Base-by-base conservation (phyloP, 768 basidiomycete species). In the Trametes punicea region DNA sequence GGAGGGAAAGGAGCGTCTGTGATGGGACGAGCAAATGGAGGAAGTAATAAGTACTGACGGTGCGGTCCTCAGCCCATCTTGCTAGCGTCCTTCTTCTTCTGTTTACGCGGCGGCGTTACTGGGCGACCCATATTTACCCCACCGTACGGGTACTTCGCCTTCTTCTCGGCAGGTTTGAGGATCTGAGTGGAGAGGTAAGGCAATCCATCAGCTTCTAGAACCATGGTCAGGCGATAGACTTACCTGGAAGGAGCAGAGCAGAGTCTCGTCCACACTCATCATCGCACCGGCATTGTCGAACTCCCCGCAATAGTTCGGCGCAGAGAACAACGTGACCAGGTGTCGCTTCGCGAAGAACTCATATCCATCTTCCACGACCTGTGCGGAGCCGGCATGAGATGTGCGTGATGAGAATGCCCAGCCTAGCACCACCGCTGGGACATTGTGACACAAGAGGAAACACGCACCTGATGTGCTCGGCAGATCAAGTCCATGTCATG, bases 401-500 rank as follows among this genome's bases (percentile, higher is more conserved):
- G 26, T 25, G n/a, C 25, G 8, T n/a, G 47, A 25, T 55, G 36
- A 44, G n/a, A n/a, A n/a, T n/a, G 6, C 26, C n/a, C 10, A 6
- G 15, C 20, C 44, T 34, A 30, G 6, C 10, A 18, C 18, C 34
- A 16, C 16, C 27, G 15, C 25, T 34, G 40, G 23, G 25, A 44
- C n/a, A 44, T 23, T 23, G 23, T 15, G 51, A 60, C 59, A 23
- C 50, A 58, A 15, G 15, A 25, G 25, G 21, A 44, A 27, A 26
- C 26, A 74, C 85, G 66, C 67, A 88, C 92, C 83, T 98, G 95
- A 80, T 98, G 96, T 69, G 93, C 96, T 73, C 96, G 82, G 76
- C 96, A 98, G 68, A 98, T 98, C 69, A 98, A 77, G 72, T 98
- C 96, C 96, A 98, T 97, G 74, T 99, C 96, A 70, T 99, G 96